These are phyloP conservation scores for Collariella sp. DNA, from an alignment of 495 filamentous ascomycete species.

Conservation along the genomic window DNA sequence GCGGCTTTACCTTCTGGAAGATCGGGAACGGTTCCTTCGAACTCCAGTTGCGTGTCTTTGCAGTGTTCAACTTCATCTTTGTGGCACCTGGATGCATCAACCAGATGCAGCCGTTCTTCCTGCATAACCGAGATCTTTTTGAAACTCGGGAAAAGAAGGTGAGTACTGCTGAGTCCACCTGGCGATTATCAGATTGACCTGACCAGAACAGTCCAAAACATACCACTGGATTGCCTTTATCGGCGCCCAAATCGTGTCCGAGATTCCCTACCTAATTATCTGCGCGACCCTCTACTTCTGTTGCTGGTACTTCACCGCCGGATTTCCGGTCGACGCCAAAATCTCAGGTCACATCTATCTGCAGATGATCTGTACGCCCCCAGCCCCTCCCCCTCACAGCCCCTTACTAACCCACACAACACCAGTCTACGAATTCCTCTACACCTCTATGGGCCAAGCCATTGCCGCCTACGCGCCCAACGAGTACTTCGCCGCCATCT, in stretches of 20 bases:
- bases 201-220: constrained; percentile 45
- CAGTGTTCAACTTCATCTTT: constrained; percentile 56
- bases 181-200: no score
- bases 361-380: not conserved
- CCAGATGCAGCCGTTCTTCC: constrained; percentile 60
- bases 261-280: constrained; percentile 50
- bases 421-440: constrained; percentile 38
- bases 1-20: constrained; percentile 68
- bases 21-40: constrained; percentile 54
- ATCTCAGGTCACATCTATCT: not conserved
- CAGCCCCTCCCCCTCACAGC: constrained; percentile 28
- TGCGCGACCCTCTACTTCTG: constrained; percentile 48
- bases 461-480: constrained; percentile 40
- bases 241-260: constrained; percentile 45
- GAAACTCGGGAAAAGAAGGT: constrained; percentile 56
- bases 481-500: constrained; percentile 43
- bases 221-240: constrained; percentile 59
- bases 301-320: constrained; percentile 37
- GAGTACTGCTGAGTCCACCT: not conserved
- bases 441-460: constrained; percentile 41
- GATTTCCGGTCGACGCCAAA: constrained; percentile 35
- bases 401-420: constrained; percentile 32
- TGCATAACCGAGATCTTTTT: constrained; percentile 60
- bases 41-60: constrained; percentile 64
- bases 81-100: constrained; percentile 39